Percentiles rank a stretch among this genome's conserved stretches.
phyloP scores from a whole-genome alignment of 202 grass and related monocot genomes.

The Setaria italica region DNA sequence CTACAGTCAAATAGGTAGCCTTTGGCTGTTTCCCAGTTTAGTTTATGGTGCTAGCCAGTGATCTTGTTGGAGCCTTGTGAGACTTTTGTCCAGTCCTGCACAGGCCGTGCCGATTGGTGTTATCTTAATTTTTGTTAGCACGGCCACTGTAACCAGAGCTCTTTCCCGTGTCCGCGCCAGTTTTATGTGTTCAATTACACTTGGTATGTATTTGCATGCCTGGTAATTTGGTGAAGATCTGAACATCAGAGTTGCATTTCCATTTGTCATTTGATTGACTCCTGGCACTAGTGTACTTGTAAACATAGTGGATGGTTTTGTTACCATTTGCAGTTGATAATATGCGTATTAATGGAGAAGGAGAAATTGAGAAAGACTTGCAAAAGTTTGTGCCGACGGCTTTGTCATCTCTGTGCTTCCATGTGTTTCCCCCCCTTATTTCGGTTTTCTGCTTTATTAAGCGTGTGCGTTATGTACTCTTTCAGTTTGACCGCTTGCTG shows the following conservation, averaged over 20 bases:
- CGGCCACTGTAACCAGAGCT: neutral
- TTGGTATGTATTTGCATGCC: neutral
- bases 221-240: conserved; percentile 2
- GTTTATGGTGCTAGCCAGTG: neutral
- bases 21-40: conserved; percentile 12
- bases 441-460: too few species aligned
- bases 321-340: conserved; percentile 6
- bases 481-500: too few species aligned
- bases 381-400: too few species aligned
- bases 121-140: neutral
- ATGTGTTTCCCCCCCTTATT: too few species aligned
- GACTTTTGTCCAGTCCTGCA: too few species aligned
- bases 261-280: neutral
- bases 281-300: neutral
- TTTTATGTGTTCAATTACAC: neutral
- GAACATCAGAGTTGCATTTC: neutral
- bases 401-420: too few species aligned
- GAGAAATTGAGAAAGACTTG: too few species aligned
- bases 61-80: too few species aligned
- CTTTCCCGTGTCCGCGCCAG: neutral
- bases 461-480: too few species aligned
- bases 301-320: neutral
- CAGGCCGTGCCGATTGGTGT: neutral
- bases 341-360: too few species aligned
- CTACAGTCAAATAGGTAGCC: neutral